Evolutionary conservation across 2,329 filamentous ascomycete species (phyloP), one percentile per base, ranked within the genome.

Genomic region (Cercospora canescens): DNA sequence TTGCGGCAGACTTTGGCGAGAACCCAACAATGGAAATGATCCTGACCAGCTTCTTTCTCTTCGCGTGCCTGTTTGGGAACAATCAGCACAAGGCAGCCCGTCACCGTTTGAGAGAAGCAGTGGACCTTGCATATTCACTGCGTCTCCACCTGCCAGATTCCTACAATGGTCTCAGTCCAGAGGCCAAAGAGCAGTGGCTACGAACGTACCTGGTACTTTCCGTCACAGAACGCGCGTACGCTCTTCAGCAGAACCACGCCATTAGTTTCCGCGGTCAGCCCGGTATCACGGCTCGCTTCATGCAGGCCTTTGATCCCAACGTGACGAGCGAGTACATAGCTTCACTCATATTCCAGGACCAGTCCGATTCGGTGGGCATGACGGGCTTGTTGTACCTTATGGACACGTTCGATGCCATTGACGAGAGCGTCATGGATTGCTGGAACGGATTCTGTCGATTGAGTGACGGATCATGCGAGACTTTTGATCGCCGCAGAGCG

Each of bases 401-500:
- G 80, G 80, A 81, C 65, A 69, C 79, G 1, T 81, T 81, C 64
- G 79, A 82, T 60, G 75, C 78, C 4, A 80, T 82, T 34, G 79
- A 82, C 59, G 80, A 82, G 67, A 78, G 77, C 63, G 78, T 82
- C 18, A 73, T 81, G 18, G 75, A 79, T 18, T 82, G 80, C 72
- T 82, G 80, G 80, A 81, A 79, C 57, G 75, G 75, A 28, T 78
- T 77, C 61, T 82, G 79, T 74, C 62, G 63, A 18, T 71, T 67
- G 52, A 72, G 71, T 50, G 70, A 74, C 37, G 71, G 72, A 21
- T 65, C 67, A 74, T 70, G 74, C 70, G 54, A 81, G 74, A 64
- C 75, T 72, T 71, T 77, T 74, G 62, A 81, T 74, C 66, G 76
- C 74, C 58, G 72, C 56, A 57, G 69, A 57, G 73, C 73, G 62